phyloP scores from a whole-genome alignment of 257 asterid species.

The Plectranthus barbatus region DNA sequence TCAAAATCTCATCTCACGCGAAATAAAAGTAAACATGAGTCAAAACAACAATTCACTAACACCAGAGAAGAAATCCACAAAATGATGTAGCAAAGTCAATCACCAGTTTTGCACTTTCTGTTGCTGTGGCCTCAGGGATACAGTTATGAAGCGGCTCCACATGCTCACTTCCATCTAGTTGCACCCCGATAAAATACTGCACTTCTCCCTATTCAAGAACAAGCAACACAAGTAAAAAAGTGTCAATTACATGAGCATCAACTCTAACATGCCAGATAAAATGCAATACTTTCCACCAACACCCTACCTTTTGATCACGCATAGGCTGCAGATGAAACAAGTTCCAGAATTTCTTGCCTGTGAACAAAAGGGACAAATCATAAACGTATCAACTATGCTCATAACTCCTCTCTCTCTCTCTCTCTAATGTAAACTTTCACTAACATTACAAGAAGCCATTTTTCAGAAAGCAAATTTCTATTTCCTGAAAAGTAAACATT shows the following conservation, averaged over 20 bases:
- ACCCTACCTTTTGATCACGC: slow-evolving; percentile 94
- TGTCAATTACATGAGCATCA: background rate
- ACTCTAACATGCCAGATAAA: background rate
- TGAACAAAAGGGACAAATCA: background rate
- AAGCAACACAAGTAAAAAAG: background rate
- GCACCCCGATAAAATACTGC: slow-evolving; percentile 96
- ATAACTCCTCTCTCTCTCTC: background rate
- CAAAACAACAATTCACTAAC: background rate
- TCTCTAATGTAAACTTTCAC: background rate
- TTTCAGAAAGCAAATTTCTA: no score
- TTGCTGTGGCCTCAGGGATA: slow-evolving; percentile 81
- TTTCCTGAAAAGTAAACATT: background rate
- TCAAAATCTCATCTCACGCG: background rate
- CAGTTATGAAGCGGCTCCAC: slow-evolving; percentile 88
- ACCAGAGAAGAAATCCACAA: background rate
- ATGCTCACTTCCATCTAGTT: slow-evolving; percentile 91
- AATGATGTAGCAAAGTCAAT: slow-evolving; percentile 2
- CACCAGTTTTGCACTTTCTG: slow-evolving; percentile 68
- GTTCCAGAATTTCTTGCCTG: slow-evolving; percentile 98
- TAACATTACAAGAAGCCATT: no score
- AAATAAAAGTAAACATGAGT: background rate
- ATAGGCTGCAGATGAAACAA: slow-evolving; percentile 98
- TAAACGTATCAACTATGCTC: background rate
- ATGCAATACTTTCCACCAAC: background rate
- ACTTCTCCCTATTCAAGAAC: slow-evolving; percentile 77